Evolutionary conservation across 805 yeast genomes (phyloP).

Genomic region (Yamadazyma ubonensis): DNA sequence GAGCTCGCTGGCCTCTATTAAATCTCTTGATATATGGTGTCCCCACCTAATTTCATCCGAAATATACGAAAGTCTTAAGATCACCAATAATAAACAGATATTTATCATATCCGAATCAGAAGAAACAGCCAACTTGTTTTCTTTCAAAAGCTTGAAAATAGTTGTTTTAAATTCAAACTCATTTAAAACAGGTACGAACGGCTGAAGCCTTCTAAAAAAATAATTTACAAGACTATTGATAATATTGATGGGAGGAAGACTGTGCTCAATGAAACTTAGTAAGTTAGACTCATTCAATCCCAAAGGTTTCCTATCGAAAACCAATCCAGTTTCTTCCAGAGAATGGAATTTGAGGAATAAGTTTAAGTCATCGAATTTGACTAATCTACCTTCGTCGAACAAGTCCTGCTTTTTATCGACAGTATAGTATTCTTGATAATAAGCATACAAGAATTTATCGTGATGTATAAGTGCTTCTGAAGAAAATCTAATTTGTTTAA

Average conservation of each 20-base stretch:
- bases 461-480: not conserved
- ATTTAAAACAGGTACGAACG: constrained; percentile 47
- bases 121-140: constrained; percentile 28
- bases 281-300: not conserved
- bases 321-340: not conserved
- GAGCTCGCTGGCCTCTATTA: constrained; percentile 3
- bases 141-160: constrained; percentile 25
- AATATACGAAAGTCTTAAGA: constrained; percentile 37
- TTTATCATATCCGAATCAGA: constrained; percentile 39
- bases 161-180: constrained; percentile 18
- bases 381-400: constrained; percentile 4
- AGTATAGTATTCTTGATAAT: not conserved
- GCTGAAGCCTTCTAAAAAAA: constrained; percentile 42
- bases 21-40: not conserved
- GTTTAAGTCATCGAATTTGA: constrained; percentile 3
- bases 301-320: not conserved
- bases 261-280: constrained; percentile 14
- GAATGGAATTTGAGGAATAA: constrained; percentile 1
- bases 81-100: constrained; percentile 37
- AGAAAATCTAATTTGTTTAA: constrained; percentile 1
- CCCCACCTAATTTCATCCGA: constrained; percentile 2
- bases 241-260: constrained; percentile 52
- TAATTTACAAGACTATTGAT: constrained; percentile 56
- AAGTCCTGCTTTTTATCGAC: not conserved
- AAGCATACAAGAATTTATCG: not conserved